Evolutionary conservation across 176 grass and related monocot species (phyloP), one percentile per base, ranked within the genome.

Genomic region (Ananas comosus): DNA sequence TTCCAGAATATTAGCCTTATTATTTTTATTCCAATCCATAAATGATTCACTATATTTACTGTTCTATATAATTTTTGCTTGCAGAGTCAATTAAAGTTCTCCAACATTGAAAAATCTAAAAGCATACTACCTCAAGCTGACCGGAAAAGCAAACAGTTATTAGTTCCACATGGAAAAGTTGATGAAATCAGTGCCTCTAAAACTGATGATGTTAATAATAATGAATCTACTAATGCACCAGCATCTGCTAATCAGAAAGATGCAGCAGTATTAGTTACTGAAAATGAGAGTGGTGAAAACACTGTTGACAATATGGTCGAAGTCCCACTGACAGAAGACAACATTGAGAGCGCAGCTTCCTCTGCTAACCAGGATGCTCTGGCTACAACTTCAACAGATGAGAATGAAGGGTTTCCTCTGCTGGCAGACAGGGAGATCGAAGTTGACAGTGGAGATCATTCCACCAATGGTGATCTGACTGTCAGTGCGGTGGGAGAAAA

Each of bases 11-110:
- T 24, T 51, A 21, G 56, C 9, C 56, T 56, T 70, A 3, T 77
- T 50, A 50, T 49, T 21, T 29, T 75, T 66, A 25, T 23, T 72
- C 51, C 53, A 22, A 50, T 66, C n/a, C 27, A 17, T 18, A 2
- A 48, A 18, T 74, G 47, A 14, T 76, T 76, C 13, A 13, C 8
- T 54, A 48, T 58, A 66, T 76, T 69, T 73, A 54, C 50, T 18
- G 17, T 75, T 77, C 63, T n/a, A 27, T 76, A 49, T 59, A n/a
- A 80, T 16, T 51, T 19, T 27, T 67, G 14, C 50, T 80, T 73
- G 49, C 70, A 99, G 87, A 76, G 79, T 72, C 72, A 82, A 23
- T 51, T 76, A 81, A 93, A 93, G 80, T 80, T 80, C 23, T 67
- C 87, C 22, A 73, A n/a, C 64, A 28, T 59, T 49, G 82, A 82